A percentile compares a stretch with the other conserved stretches of the same genome.
These are phyloP conservation scores for Cryptococcus sp. DNA, from an alignment of 1,284 basidiomycete species.

Conservation along the genomic window DNA sequence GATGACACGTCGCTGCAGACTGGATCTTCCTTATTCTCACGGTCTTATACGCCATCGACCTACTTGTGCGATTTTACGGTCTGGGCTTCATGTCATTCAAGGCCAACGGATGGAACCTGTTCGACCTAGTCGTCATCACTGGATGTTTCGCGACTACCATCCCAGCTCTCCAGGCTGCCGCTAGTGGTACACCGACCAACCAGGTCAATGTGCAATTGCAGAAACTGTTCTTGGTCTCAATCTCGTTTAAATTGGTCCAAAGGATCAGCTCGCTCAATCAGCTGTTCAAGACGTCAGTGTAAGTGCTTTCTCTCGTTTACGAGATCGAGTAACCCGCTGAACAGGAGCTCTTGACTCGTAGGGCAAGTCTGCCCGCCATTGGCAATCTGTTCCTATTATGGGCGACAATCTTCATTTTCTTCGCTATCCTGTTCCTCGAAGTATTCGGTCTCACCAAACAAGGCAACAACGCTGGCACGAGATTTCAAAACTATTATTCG, in stretches of 20 bases:
- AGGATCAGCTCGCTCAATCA: constrained; percentile 87
- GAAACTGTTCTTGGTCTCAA: constrained; percentile 90
- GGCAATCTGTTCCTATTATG: constrained; percentile 83
- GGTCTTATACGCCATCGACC: constrained; percentile 75
- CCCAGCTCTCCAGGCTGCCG: constrained; percentile 61
- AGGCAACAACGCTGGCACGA: constrained; percentile 66
- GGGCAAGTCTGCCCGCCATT: constrained; percentile 85
- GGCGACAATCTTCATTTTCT: constrained; percentile 90
- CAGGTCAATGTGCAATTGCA: constrained; percentile 67
- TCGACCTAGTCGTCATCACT: constrained; percentile 78
- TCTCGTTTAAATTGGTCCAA: constrained; percentile 93
- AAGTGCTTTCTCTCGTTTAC: constrained; percentile 48
- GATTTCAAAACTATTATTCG: constrained; percentile 77
- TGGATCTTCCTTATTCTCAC: constrained; percentile 76
- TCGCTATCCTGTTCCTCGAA: constrained; percentile 85
- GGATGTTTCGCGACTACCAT: constrained; percentile 86
- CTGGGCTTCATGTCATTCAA: constrained; percentile 82
- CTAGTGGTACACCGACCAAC: constrained; percentile 22
- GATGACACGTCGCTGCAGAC: constrained; percentile 56
- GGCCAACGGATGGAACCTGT: constrained; percentile 89
- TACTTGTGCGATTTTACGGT: constrained; percentile 75
- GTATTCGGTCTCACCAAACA: constrained; percentile 92
- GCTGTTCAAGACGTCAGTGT: constrained; percentile 95
- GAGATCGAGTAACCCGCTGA: not conserved
- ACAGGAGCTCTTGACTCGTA: constrained; percentile 40